Evolutionary conservation across 2,329 filamentous ascomycete species (phyloP), one percentile per base, ranked within the genome.

Genomic region (Pseudogymnoascus sp.): DNA sequence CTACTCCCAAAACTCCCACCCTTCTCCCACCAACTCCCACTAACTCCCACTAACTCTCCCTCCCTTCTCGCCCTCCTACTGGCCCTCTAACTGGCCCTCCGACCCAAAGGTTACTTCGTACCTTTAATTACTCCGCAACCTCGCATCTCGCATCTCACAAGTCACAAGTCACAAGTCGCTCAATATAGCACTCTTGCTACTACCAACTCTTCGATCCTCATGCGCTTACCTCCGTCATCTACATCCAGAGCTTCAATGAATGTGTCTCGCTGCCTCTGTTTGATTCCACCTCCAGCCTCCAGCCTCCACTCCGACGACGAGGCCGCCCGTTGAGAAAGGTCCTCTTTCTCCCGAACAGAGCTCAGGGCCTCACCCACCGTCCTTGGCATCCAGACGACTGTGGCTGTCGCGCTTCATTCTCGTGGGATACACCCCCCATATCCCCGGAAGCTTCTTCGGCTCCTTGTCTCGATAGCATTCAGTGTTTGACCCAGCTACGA

Each of bases 91-190:
- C 40, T 42, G 17, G 40, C 40, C 19, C 40, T 21, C 21, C 36
- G 36, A 26, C 42, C 5, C 26, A 44, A 23, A 38, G n/a, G 42
- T 47, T 47, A 47, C 42, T 26, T 47, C 42, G 42, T 47, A 47
- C 42, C 42, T 47, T 47, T 47, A 47, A 47, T 47, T 47, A 47
- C 42, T 47, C 42, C 42, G 42, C 42, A 47, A 47, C 42, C 42
- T 47, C 42, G 21, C 42, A 47, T 47, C 42, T 47, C 42, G 23
- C 42, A 47, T 26, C 19, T 47, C 21, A 47, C 42, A 47, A 47
- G 42, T 47, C 42, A 47, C 42, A 47, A 47, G 42, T 47, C 21
- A 47, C 42, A 47, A 47, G 42, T 47, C 42, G 42, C 42, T 47
- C 42, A 47, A 47, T 47, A 47, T 47, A 47, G 42, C 42, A 47